Evolutionary conservation across 2,329 filamentous ascomycete genomes (phyloP), one percentile per base, ranked within the genome.

Genomic region (Coniochaeta hoffmannii): DNA sequence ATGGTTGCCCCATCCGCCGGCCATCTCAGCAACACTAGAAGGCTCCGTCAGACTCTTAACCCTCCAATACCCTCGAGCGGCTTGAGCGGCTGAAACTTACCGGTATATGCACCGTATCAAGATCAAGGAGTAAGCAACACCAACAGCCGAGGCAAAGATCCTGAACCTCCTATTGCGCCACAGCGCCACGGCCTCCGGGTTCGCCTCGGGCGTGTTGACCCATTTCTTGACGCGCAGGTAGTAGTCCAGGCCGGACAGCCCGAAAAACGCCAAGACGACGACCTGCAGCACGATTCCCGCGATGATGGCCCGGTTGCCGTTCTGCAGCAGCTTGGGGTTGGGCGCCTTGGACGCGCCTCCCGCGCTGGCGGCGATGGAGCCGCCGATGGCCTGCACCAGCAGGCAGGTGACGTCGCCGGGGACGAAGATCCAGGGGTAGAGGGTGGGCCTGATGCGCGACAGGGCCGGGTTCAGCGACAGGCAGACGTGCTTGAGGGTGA

Each of bases 401-500:
- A 85, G 76, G 60, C 79, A 83, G 52, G 77, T 77, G 19, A 84
- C 68, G 66, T 85, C 82, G 66, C 77, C 78, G 54, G 78, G 77
- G n/a, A 83, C 76, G 69, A 83, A 84, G 68, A 83, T 69, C 62
- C 75, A 72, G 4, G 81, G 80, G 65, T 81, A 83, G 61, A 73
- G 72, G n/a, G 66, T 68, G 17, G 80, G 76, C 3, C 71, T 71
- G 56, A 83, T 62, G 59, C 77, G 76, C n/a, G 79, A 82, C 54
- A 80, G 70, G 35, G 61, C 44, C 9, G 79, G 74, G 66, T 71
- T 73, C 58, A 82, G 71, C 50, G 73, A 68, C 32, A 80, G 68
- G 56, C 77, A 74, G 60, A 81, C 67, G 71, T 85, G 82, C 66
- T 84, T 83, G 57, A 86, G 77, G 3, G 80, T 84, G 26, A 87